These are phyloP conservation scores for Paecilomyces sp. DNA, from an alignment of 2,329 filamentous ascomycete genomes.

Conservation along the genomic window DNA sequence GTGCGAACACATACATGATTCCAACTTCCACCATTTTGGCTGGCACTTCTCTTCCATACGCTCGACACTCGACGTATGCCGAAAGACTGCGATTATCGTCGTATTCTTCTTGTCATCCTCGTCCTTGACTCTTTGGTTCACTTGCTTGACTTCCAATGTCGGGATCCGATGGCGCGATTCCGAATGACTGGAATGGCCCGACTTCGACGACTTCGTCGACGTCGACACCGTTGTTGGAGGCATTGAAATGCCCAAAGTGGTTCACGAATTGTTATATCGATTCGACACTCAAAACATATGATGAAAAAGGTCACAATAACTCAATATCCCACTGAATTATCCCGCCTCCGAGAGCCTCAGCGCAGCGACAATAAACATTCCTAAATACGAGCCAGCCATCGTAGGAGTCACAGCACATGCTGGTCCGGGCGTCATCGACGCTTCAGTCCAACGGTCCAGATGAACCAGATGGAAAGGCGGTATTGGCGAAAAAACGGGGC, in stretches of 20 bases:
- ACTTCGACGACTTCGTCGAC: neutral
- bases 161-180: neutral
- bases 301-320: neutral
- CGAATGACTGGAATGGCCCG: neutral
- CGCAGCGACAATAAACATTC: neutral
- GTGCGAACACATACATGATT: neutral
- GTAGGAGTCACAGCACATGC: neutral
- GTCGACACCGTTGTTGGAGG: neutral
- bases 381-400: neutral
- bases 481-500: neutral
- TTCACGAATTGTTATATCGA: neutral
- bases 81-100: neutral
- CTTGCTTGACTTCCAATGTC: neutral
- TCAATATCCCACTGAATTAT: neutral
- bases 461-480: neutral
- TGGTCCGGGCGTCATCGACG: neutral
- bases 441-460: neutral
- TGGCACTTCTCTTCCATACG: neutral
- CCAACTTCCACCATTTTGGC: neutral
- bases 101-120: neutral
- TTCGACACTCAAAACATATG: neutral
- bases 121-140: neutral
- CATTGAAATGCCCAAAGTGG: neutral
- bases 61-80: neutral
- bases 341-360: neutral